Base-by-base conservation (phyloP, 2,329 filamentous ascomycete genomes). In the Podosphaera xanthii region DNA sequence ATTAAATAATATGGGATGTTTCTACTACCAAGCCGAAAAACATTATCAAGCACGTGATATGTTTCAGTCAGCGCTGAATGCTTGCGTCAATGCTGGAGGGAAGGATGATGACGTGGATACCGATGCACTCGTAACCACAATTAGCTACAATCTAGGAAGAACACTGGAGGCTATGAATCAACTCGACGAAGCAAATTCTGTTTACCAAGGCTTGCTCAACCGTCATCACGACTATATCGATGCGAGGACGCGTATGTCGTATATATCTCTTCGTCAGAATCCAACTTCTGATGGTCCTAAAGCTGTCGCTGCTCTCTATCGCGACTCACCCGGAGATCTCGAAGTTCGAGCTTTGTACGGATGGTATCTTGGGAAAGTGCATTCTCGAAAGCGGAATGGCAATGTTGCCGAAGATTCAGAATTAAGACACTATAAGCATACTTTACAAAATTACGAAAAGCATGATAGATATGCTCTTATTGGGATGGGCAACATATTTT, bases 401-500 rank as follows among this genome's bases (percentile, higher is more conserved):
- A 91, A 92, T 67, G 78, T 96, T 61, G 82, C 82, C 14, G 90
- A 97, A 67, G 94, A 98, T 68, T 82, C 83, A 40, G 92, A 98
- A 70, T 84, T 95, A 66, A 82, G 89, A 2, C 90, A 96, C 69
- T 94, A 94, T 76, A 98, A 97, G 73, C 89, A 96, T 70, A 97
- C 91, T 0, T 75, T 98, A 36, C 88, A 94, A 69, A 83, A 90
- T 64, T 85, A 89, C 69, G 91, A 98, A 74, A 98, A 97, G 76
- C 92, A 98, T 69, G 92, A 98, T 69, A 80, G 88, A n/a, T 98
- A 98, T 70, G 88, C 92, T 3, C 76, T 98, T 35, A 90, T 94
- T 34, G 91, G 87, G 12, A 97, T 98, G 91, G 92, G 92, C 49
- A 98, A 98, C 69, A 75, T 98, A 6, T 72, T 69, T 84, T 78